Evolutionary conservation across 1,139 yeast species (phyloP), one percentile per base, ranked within the genome.

Genomic region (Pichia sp.): DNA sequence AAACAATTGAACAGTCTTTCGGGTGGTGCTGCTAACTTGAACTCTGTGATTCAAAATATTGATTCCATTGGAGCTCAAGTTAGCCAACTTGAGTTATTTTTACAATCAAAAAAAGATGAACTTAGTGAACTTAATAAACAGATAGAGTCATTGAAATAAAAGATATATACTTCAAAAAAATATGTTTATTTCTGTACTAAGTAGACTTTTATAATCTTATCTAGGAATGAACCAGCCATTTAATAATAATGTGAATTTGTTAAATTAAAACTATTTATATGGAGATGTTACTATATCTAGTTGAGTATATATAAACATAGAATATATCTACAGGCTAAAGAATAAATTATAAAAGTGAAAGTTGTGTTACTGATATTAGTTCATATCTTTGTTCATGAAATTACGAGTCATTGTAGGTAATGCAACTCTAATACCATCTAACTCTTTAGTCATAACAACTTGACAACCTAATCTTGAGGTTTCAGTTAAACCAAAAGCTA

Each of bases 361-460:
- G 7, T n/a, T 30, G 16, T 30, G 12, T n/a, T 11, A 30, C n/a
- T 9, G 18, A 11, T 13, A 20, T 36, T 39, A 48, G 22, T 52
- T 50, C 48, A 53, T 45, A 39, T 53, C 56, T 43, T 50, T 53
- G 34, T 48, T 48, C 47, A 64, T 90, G 96, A 92, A 76, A 68
- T 92, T 92, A 60, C 98, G 74, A 20, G 98, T 90, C 97, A 92
- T 88, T 8, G 96, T 94, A 24, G 98, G 98, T 55, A 92, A 74
- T 0, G 97, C 97, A n/a, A 92, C 94, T 60, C 97, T 75, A 43
- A 92, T 68, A 0, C 98, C 98, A 63, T 92, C 97, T 51, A 92
- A 70, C 48, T 87, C 95, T 64, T 89, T 89, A 30, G 83, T 70
- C 97, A 92, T 88, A 53, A 76, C 73, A 41, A 92, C 83, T 69